phyloP scores from a whole-genome alignment of 2,329 filamentous ascomycete genomes.

The Xenosphaeropsis pyriputrescens region DNA sequence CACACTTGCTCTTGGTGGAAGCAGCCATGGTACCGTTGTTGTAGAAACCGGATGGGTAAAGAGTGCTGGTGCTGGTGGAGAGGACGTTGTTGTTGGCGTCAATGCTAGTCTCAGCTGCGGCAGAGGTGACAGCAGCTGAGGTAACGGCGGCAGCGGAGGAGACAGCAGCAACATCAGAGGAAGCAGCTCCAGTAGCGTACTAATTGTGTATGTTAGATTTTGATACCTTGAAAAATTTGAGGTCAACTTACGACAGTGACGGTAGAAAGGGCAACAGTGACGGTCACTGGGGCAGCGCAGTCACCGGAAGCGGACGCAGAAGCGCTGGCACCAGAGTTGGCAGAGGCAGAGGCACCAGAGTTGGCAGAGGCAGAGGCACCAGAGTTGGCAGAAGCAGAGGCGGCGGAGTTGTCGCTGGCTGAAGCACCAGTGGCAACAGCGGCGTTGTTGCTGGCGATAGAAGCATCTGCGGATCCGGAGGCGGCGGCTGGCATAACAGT shows the following conservation, averaged over 20 bases:
- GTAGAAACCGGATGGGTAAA: slow-evolving; percentile 6
- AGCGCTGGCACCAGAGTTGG: neutral
- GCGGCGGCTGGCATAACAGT: slow-evolving; percentile 7
- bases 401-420: slow-evolving; percentile 5
- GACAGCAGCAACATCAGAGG: neutral
- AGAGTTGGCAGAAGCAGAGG: slow-evolving; percentile 1
- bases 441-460: slow-evolving; percentile 1
- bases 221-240: too few relatives aligned
- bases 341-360: neutral
- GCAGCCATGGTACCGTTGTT: slow-evolving; percentile 10
- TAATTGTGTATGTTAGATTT: too few relatives aligned
- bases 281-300: neutral
- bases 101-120: neutral
- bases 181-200: too few relatives aligned
- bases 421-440: slow-evolving; percentile 2
- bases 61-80: neutral
- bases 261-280: neutral
- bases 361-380: slow-evolving; percentile 1
- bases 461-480: slow-evolving; percentile 1
- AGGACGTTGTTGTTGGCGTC: neutral
- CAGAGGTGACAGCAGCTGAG: neutral
- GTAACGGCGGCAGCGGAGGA: neutral
- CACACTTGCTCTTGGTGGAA: slow-evolving; percentile 8
- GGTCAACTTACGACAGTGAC: too few relatives aligned
- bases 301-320: neutral